These are phyloP conservation scores for Oryza brachyantha DNA, from an alignment of 176 grass and related monocot genomes.

Conservation along the genomic window DNA sequence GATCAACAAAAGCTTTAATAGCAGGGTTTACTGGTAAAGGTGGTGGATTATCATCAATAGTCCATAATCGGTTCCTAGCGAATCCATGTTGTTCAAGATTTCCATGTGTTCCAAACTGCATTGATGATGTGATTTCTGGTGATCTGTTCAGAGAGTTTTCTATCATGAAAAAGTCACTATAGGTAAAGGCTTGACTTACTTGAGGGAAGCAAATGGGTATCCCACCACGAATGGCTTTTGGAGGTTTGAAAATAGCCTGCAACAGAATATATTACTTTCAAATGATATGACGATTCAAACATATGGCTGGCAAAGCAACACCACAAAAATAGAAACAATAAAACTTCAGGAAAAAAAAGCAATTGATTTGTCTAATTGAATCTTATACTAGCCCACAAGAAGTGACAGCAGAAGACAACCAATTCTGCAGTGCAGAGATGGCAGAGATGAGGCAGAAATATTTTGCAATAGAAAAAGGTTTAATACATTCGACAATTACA, in stretches of 20 bases:
- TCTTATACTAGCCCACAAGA: neutral
- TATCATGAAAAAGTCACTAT: conserved; percentile 13
- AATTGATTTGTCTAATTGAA: neutral
- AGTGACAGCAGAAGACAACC: neutral
- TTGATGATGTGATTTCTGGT: conserved; percentile 1
- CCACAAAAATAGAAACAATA: neutral
- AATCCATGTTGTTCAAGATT: conserved; percentile 92
- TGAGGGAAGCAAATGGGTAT: conserved; percentile 98
- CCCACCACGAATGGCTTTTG: conserved; percentile 84
- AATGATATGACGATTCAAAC: neutral
- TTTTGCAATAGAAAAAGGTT: neutral
- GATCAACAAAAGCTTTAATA: conserved; percentile 75
- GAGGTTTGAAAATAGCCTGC: conserved; percentile 81
- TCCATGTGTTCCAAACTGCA: conserved; percentile 91
- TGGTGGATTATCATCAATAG: conserved; percentile 72
- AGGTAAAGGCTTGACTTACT: conserved; percentile 50
- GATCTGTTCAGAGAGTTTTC: neutral
- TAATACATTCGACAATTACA: neutral
- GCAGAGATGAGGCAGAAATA: neutral
- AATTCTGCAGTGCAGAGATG: no score
- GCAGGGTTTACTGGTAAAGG: conserved; percentile 49
- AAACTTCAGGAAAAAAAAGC: neutral
- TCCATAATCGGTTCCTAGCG: conserved; percentile 70
- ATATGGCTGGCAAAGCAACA: neutral
- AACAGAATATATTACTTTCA: conserved; percentile 25